These are phyloP conservation scores for Cymbidium sinense DNA, from an alignment of 106 monocot species.

Conservation along the genomic window DNA sequence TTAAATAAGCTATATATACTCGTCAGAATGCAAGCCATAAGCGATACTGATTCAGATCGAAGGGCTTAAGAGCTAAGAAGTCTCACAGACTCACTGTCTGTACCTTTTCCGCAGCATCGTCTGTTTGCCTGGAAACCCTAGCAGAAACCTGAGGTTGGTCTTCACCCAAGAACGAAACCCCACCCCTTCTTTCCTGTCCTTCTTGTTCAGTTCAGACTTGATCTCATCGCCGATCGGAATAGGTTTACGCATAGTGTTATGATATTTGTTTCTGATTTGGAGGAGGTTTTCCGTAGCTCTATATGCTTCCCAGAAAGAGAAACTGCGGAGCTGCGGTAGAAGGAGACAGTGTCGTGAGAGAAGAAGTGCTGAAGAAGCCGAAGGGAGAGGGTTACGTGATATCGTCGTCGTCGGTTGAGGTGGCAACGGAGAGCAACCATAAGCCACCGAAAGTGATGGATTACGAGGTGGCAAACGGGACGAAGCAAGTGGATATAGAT, in stretches of 20 bases:
- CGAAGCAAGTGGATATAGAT: slow-evolving; percentile 47
- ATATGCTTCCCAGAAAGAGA: slow-evolving; percentile 10
- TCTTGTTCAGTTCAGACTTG: not conserved
- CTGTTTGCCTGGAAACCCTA: not conserved
- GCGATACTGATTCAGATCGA: not conserved
- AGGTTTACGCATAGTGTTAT: not conserved
- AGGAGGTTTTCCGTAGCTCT: not conserved
- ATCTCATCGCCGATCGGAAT: not conserved
- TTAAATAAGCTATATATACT: no score
- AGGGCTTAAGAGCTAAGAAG: not conserved
- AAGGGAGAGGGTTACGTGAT: slow-evolving; percentile 7
- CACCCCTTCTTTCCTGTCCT: not conserved
- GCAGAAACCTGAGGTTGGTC: not conserved
- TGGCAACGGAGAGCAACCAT: slow-evolving; percentile 6
- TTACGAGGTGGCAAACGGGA: slow-evolving; percentile 17
- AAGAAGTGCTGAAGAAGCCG: slow-evolving; percentile 1
- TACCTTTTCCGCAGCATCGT: not conserved
- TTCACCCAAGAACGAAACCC: not conserved
- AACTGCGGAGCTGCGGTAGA: not conserved
- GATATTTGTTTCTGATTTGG: slow-evolving; percentile 6
- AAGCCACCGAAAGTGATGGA: slow-evolving; percentile 13
- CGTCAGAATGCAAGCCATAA: not conserved
- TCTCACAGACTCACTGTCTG: not conserved
- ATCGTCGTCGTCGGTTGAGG: slow-evolving; percentile 8
- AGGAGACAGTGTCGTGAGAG: not conserved